Conservation (phyloP, 768 basidiomycete species). For the Boletellus ananas region DNA sequence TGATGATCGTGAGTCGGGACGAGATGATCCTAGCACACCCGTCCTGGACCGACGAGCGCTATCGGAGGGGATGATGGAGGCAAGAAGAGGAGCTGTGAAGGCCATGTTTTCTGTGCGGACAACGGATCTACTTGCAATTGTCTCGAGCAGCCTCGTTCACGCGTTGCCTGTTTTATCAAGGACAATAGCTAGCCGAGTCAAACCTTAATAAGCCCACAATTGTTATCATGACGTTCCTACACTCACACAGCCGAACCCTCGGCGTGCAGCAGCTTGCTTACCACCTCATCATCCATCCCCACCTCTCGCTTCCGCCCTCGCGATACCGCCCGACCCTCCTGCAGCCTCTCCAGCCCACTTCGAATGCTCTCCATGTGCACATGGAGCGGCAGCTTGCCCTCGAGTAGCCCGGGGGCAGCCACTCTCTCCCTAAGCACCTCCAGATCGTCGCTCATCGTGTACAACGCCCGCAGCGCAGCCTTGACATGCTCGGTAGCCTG, state of each 20-base stretch:
- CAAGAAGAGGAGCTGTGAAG: neutral
- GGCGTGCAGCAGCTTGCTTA: constrained; percentile 21
- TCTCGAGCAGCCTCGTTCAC: constrained; percentile 10
- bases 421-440: constrained; percentile 73
- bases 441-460: constrained; percentile 67
- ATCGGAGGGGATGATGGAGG: neutral
- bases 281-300: constrained; percentile 39
- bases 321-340: constrained; percentile 50
- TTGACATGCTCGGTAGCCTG: constrained; percentile 65
- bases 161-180: constrained; percentile 20
- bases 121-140: constrained; percentile 17
- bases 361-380: constrained; percentile 75
- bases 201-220: neutral
- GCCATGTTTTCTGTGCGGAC: constrained; percentile 15
- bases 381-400: constrained; percentile 58
- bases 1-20: no score
- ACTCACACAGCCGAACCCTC: constrained; percentile 8
- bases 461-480: constrained; percentile 56
- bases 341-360: constrained; percentile 52
- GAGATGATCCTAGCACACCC: neutral
- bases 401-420: constrained; percentile 60
- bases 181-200: constrained; percentile 26
- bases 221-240: neutral
- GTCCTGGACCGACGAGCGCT: neutral
- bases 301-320: constrained; percentile 49